Evolutionary conservation across 1,284 basidiomycete species (phyloP).

Genomic region (Cutaneotrichosporon sp.): DNA sequence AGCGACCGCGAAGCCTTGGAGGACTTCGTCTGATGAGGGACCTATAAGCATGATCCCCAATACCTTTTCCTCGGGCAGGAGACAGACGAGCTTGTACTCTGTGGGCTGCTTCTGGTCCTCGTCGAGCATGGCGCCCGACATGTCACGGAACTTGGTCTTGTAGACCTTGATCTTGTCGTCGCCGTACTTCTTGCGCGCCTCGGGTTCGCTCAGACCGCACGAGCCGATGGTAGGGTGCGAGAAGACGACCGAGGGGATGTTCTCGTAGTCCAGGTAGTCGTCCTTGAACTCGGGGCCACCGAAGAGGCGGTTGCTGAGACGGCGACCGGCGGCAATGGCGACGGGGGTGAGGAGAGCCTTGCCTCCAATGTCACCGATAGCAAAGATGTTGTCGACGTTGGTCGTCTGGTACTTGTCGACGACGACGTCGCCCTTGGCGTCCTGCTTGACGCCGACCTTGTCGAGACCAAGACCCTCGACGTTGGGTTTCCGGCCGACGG

Average conservation of each 20-base stretch:
- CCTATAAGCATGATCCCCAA: slow-evolving; percentile 95
- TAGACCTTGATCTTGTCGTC: slow-evolving; percentile 83
- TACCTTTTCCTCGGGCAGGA: slow-evolving; percentile 83
- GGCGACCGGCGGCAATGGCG: slow-evolving; percentile 89
- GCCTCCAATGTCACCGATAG: slow-evolving; percentile 89
- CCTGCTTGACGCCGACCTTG: slow-evolving; percentile 67
- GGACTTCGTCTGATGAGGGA: slow-evolving; percentile 85
- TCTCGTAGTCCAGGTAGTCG: slow-evolving; percentile 81
- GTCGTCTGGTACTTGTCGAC: slow-evolving; percentile 91
- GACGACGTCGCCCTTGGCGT: slow-evolving; percentile 71
- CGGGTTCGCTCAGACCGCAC: slow-evolving; percentile 83
- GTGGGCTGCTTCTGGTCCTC: slow-evolving; percentile 86
- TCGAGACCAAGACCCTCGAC: slow-evolving; percentile 76
- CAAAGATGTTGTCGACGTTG: slow-evolving; percentile 64
- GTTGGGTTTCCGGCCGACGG: slow-evolving; percentile 80
- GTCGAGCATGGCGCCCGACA: slow-evolving; percentile 82
- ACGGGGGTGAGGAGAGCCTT: slow-evolving; percentile 95
- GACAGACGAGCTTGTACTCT: slow-evolving; percentile 83
- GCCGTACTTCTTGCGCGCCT: slow-evolving; percentile 82
- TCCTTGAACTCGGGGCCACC: slow-evolving; percentile 76
- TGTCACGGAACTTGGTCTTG: slow-evolving; percentile 65
- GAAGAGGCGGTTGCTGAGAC: slow-evolving; percentile 83
- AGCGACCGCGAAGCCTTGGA: slow-evolving; percentile 87
- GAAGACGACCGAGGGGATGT: slow-evolving; percentile 92
- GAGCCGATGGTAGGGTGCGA: slow-evolving; percentile 93